phyloP scores from a whole-genome alignment of 805 yeast species.

The Kuraishia borneana region DNA sequence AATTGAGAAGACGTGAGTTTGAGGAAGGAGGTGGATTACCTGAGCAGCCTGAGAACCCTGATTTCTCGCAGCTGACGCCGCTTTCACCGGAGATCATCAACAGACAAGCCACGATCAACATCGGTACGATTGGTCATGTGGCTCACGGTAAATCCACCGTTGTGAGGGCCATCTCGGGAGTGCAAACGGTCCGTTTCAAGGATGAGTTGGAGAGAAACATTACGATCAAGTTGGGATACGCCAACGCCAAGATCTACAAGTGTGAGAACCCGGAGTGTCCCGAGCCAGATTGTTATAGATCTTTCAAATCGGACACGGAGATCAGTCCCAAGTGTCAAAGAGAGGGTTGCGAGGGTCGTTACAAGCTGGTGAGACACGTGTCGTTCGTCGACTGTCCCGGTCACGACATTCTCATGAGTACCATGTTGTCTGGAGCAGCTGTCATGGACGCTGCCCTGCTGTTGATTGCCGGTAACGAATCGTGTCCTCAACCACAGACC shows the following conservation, averaged over 20 bases:
- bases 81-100: conserved; percentile 90
- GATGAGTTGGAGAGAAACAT: conserved; percentile 98
- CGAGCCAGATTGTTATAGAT: conserved; percentile 90
- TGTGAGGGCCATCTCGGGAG: conserved; percentile 98
- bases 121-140: conserved; percentile 98
- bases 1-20: conserved; percentile 70
- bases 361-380: conserved; percentile 87
- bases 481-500: conserved; percentile 99
- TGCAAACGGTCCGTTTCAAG: conserved; percentile 97
- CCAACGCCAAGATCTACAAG: conserved; percentile 95
- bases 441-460: conserved; percentile 99
- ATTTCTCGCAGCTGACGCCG: conserved; percentile 72
- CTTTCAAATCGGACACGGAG: conserved; percentile 91
- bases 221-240: conserved; percentile 97
- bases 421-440: conserved; percentile 99
- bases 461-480: conserved; percentile 95
- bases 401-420: conserved; percentile 99
- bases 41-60: conserved; percentile 88
- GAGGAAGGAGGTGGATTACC: conserved; percentile 99
- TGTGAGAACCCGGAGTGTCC: conserved; percentile 80
- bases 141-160: conserved; percentile 98
- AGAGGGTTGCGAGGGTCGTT: conserved; percentile 83
- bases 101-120: conserved; percentile 98
- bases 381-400: conserved; percentile 99
- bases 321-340: conserved; percentile 86